Evolutionary conservation across 2,329 filamentous ascomycete genomes (phyloP), one percentile per base, ranked within the genome.

Genomic region (Paracoccidioides brasiliensis): DNA sequence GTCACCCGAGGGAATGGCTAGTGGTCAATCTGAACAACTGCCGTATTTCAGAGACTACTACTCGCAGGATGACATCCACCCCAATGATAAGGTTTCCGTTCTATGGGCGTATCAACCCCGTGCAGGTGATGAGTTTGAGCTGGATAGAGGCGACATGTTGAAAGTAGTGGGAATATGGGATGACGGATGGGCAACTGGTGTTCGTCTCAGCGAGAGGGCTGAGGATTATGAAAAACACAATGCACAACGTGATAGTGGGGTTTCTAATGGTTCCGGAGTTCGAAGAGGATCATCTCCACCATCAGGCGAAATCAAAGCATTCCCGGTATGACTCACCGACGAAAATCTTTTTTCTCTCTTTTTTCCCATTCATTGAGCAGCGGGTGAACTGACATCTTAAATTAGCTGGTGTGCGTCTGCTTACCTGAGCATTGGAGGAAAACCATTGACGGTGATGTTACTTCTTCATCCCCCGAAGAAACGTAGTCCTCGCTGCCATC

Each of bases 81-180:
- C 91, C 0, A 86, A 88, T 56, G 90, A 97, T 65, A 85, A 86
- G 57, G 91, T 98, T 44, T 82, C 93, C 12, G 88, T 90, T 2
- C 79, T 98, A 12, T 98, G 93, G 93, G 91, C 93, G 1, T 98
- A 98, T 70, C 89, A 95, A 64, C 91, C 93, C 38, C 86, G 93
- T 38, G 93, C 93, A 4, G 82, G 84, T 35, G 93, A 98, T 65
- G 93, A 98, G 67, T 97, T 97, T 66, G 79, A 88, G 42, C 77
- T 98, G 41, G 93, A 97, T 65, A 83, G 93, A 57, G 93, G 93
- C 54, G 93, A 98, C 67, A 96, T 98, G 90, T 80, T 98, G 66
- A 97, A 96, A 74, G 85, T 98, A 12, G 86, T 97, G 37, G 93
- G 93, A 59, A 98, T 98, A 62, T 98, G 93, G 93, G 93, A 98